Evolutionary conservation across 805 yeast genomes (phyloP).

Genomic region (Grigorovia humatica): DNA sequence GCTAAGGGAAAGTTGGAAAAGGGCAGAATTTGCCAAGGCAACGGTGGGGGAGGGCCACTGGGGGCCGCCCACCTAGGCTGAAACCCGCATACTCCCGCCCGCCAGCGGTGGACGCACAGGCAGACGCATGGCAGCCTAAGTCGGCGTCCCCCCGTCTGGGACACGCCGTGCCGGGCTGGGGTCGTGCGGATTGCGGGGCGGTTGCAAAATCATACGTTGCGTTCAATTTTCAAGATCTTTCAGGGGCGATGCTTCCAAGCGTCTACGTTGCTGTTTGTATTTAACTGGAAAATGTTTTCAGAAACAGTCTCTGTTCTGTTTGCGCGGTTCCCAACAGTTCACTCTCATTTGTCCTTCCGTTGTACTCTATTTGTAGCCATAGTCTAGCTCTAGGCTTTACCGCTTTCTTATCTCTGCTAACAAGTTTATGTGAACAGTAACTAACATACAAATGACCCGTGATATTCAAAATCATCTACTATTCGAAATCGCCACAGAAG

Average conservation of each 20-base stretch:
- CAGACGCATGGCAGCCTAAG: too few species aligned
- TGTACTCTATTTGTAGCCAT: not conserved
- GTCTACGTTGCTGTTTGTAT: not conserved
- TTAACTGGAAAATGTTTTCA: not conserved
- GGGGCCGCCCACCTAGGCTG: too few species aligned
- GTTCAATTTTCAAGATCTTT: not conserved
- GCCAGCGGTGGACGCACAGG: too few species aligned
- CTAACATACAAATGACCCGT: slow-evolving; percentile 45
- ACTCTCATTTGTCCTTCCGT: not conserved
- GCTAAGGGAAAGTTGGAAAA: too few species aligned
- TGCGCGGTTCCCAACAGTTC: not conserved
- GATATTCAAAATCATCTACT: slow-evolving; percentile 80
- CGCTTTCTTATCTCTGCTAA: too few species aligned
- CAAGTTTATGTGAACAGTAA: not conserved
- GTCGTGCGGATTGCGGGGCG: too few species aligned
- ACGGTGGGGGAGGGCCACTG: too few species aligned
- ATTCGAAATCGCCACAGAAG: slow-evolving; percentile 94
- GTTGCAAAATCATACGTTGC: not conserved
- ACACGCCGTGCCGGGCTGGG: too few species aligned
- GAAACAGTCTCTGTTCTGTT: not conserved
- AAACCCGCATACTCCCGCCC: too few species aligned
- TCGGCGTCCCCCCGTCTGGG: too few species aligned
- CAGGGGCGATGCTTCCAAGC: not conserved
- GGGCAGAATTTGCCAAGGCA: too few species aligned
- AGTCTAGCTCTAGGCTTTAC: too few species aligned